Base-by-base conservation (phyloP, 208 protist species). In the Naegleria fowleri region DNA sequence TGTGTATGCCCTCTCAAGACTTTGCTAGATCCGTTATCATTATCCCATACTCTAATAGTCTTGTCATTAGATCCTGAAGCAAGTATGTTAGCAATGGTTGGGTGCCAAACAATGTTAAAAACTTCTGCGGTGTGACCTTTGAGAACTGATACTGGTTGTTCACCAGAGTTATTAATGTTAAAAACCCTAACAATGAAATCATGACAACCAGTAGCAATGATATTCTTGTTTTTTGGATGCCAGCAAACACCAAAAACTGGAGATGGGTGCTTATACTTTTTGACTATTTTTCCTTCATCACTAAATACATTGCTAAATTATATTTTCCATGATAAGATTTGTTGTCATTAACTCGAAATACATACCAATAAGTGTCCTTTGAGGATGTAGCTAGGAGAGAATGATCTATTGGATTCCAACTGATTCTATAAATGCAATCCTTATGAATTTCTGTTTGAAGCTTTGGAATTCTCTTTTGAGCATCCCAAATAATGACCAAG, bases 11-110 rank as follows among this genome's bases (percentile, higher is more conserved):
- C 96, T 51, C 95, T 90, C 39, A 97, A 93, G 39, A 91, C 33
- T 43, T 83, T 40, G 91, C 59, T 55, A 25, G 39, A 33, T 41
- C 51, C 51, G 6, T 29, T 86, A 33, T 52, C 36, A 15, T 94
- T 48, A 94, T 76, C 97, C 97, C 97, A 98, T 90, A 98, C 93
- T 19, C 96, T 94, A 79, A 97, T 88, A 29, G 96, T 97, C 83
- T 93, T 91, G 91, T 98, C 97, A 93, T 98, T 94, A 91, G 95
- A 95, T 85, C 95, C 94, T 40, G 95, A 96, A 19, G 96, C 93
- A 15, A 98, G 91, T 88, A 96, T 94, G 58, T 94, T 83, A 59
- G 94, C 92, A n/a, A 96, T 93, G 76, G 94, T 92, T 0, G 95
- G 95, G 92, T 96, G 96, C 91, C 92, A 98, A 85, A 93, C 91